phyloP scores from a whole-genome alignment of 176 grass and related monocot genomes.

The Oryza brachyantha region DNA sequence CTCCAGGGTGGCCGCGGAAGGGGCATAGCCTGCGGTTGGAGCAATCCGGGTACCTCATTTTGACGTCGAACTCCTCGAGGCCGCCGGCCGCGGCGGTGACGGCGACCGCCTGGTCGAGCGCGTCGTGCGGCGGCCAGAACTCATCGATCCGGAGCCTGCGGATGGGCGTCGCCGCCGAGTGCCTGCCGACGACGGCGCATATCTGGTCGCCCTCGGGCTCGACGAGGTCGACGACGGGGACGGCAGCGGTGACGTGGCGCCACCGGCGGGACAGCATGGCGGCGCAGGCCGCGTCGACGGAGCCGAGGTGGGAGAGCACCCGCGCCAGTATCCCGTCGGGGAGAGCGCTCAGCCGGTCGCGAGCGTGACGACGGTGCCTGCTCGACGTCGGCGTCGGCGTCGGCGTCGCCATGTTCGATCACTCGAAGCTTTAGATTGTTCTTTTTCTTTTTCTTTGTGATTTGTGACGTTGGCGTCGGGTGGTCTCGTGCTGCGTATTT shows the following conservation, averaged over 20 bases:
- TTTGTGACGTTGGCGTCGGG: too few relatives aligned
- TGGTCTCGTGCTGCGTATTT: too few relatives aligned
- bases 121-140: neutral
- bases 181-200: neutral
- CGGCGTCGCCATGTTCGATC: too few relatives aligned
- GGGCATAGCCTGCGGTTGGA: neutral
- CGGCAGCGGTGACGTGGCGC: neutral
- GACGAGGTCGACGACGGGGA: neutral
- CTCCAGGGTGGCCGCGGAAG: neutral
- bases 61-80: conserved; percentile 10
- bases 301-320: conserved; percentile 6
- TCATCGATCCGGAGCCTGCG: neutral
- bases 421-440: too few relatives aligned
- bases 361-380: too few relatives aligned
- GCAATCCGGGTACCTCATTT: neutral
- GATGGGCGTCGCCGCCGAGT: neutral
- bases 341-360: conserved; percentile 12
- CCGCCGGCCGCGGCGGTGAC: neutral
- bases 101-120: neutral
- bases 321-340: neutral
- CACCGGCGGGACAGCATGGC: neutral
- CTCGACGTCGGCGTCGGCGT: too few relatives aligned
- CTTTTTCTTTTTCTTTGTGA: too few relatives aligned
- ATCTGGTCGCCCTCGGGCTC: neutral
- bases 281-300: conserved; percentile 2